These are phyloP conservation scores for Cladophialophora psammophila DNA, from an alignment of 2,329 filamentous ascomycete genomes.

Conservation along the genomic window DNA sequence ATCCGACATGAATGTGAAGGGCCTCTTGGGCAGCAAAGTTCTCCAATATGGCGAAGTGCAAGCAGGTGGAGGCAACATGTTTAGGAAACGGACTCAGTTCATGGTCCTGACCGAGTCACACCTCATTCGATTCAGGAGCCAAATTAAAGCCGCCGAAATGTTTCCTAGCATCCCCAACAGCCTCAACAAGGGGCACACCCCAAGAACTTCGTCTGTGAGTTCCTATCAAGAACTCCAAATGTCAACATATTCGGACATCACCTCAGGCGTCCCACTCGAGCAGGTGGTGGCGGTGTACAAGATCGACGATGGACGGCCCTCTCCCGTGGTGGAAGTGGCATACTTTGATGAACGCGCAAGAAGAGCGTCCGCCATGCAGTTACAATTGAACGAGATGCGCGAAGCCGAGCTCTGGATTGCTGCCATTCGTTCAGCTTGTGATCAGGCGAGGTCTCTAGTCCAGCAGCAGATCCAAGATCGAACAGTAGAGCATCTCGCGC, in stretches of 20 bases:
- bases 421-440: constrained; percentile 65
- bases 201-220: constrained; percentile 66
- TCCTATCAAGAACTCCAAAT: constrained; percentile 69
- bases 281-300: constrained; percentile 73
- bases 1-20: constrained; percentile 48
- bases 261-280: constrained; percentile 64
- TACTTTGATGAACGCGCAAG: constrained; percentile 71
- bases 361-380: constrained; percentile 67
- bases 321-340: constrained; percentile 71
- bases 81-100: constrained; percentile 76
- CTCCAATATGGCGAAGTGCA: constrained; percentile 74
- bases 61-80: constrained; percentile 69
- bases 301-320: constrained; percentile 71
- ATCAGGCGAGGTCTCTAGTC: constrained; percentile 12
- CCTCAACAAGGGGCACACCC: constrained; percentile 51
- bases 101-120: constrained; percentile 74
- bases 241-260: constrained; percentile 62
- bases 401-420: constrained; percentile 72
- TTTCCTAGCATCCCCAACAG: constrained; percentile 62
- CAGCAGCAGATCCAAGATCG: constrained; percentile 58
- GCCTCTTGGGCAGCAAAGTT: constrained; percentile 57
- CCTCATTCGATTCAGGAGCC: constrained; percentile 72
- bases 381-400: constrained; percentile 69
- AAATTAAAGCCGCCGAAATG: constrained; percentile 68
- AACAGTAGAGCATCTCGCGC: constrained; percentile 68